Conservation (phyloP, 306 rosid genomes). For the Cucurbita argyrosperma region DNA sequence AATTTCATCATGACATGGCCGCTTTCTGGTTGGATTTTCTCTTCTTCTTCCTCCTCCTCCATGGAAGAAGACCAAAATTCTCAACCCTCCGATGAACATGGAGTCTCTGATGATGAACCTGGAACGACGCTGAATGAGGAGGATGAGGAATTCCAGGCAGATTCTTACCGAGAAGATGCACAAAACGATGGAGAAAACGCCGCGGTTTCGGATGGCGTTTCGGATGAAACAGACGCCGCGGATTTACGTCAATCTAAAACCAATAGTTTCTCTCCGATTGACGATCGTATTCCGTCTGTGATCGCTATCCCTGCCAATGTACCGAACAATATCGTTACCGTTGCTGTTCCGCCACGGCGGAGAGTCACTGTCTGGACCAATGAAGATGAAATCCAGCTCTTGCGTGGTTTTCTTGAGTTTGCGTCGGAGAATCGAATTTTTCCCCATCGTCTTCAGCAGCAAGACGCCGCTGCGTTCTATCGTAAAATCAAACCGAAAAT, state of each 20-base stretch:
- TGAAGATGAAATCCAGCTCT: conserved; percentile 6
- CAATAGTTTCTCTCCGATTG: background rate
- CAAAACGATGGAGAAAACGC: background rate
- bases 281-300: conserved; percentile 1
- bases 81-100: background rate
- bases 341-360: conserved; percentile 6
- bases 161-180: background rate
- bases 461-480: background rate
- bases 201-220: background rate
- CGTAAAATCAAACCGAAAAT: background rate
- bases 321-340: background rate
- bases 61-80: conserved; percentile 2
- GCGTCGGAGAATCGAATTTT: background rate
- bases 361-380: background rate
- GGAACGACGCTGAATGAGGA: background rate
- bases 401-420: background rate
- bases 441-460: background rate
- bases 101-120: background rate
- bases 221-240: background rate
- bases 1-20: conserved; percentile 7
- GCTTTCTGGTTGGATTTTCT: conserved; percentile 8
- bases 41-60: conserved; percentile 9
- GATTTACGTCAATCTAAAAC: background rate
- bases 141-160: background rate
- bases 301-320: background rate